Conservation (phyloP, 1,284 basidiomycete species). For the Rhizoctonia solani region DNA sequence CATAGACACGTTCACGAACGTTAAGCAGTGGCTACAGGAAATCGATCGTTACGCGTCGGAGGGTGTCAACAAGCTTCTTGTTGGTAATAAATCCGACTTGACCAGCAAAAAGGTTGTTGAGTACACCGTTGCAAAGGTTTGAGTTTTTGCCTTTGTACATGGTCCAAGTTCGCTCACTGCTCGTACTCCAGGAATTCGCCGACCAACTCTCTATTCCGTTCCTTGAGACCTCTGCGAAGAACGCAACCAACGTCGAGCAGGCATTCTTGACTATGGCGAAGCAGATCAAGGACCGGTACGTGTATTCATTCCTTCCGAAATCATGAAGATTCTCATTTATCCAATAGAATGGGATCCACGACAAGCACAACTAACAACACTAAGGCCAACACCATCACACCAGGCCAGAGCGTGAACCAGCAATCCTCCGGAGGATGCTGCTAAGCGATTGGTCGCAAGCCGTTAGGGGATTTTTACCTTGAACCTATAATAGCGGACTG, state of each 20-base stretch:
- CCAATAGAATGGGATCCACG: constrained; percentile 65
- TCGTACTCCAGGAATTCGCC: constrained; percentile 77
- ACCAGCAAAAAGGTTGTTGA: constrained; percentile 99
- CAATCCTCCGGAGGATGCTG: constrained; percentile 77
- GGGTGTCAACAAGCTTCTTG: constrained; percentile 96
- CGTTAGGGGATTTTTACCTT: background rate
- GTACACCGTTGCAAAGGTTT: constrained; percentile 93
- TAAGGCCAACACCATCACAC: constrained; percentile 70
- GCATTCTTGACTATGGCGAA: constrained; percentile 99
- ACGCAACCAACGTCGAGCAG: constrained; percentile 97
- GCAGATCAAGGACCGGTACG: constrained; percentile 94
- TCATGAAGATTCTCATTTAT: constrained; percentile 3
- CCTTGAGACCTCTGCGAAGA: constrained; percentile 99
- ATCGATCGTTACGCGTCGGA: constrained; percentile 99
- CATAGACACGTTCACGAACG: constrained; percentile 93
- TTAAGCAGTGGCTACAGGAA: constrained; percentile 99
- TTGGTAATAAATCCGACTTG: constrained; percentile 98
- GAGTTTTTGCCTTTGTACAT: constrained; percentile 34
- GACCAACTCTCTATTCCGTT: constrained; percentile 95
- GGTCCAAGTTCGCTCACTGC: constrained; percentile 15
- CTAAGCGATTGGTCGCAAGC: constrained; percentile 47
- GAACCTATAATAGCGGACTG: background rate
- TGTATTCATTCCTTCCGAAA: background rate
- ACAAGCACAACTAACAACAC: constrained; percentile 64
- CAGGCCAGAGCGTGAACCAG: constrained; percentile 77